These are phyloP conservation scores for Calocera viscosa DNA, from an alignment of 768 basidiomycete genomes.

Conservation along the genomic window DNA sequence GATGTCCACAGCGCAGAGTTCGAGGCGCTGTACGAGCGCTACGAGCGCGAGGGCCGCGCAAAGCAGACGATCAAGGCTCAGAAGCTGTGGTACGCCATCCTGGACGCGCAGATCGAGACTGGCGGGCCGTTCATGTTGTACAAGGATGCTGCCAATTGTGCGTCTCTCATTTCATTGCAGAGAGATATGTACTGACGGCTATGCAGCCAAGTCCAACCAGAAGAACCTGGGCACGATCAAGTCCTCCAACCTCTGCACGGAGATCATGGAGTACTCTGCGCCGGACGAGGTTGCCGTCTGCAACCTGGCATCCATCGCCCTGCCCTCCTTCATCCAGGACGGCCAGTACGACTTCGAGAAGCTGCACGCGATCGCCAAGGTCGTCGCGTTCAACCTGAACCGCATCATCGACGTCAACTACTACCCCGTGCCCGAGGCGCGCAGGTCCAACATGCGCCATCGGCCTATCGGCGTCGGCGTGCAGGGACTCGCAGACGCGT, in stretches of 20 bases:
- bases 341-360: constrained; percentile 80
- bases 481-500: constrained; percentile 93
- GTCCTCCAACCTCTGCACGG: constrained; percentile 96
- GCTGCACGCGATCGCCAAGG: constrained; percentile 86
- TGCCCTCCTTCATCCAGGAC: constrained; percentile 77
- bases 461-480: constrained; percentile 96
- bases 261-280: constrained; percentile 95
- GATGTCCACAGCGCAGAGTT: constrained; percentile 89
- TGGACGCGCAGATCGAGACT: constrained; percentile 96
- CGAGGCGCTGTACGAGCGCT: constrained; percentile 68
- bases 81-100: constrained; percentile 95
- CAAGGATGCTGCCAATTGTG: constrained; percentile 90
- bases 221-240: constrained; percentile 98
- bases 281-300: constrained; percentile 97
- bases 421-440: constrained; percentile 87
- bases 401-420: constrained; percentile 89
- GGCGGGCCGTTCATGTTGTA: constrained; percentile 99
- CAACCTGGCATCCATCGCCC: constrained; percentile 92
- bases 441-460: constrained; percentile 88
- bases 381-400: constrained; percentile 87
- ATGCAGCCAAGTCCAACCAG: constrained; percentile 87
- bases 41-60: constrained; percentile 81
- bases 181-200: not conserved
- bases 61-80: constrained; percentile 81
- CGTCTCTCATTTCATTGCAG: constrained; percentile 23